Evolutionary conservation across 2,329 filamentous ascomycete species (phyloP), one percentile per base, ranked within the genome.

Genomic region (Nothopassalora personata): DNA sequence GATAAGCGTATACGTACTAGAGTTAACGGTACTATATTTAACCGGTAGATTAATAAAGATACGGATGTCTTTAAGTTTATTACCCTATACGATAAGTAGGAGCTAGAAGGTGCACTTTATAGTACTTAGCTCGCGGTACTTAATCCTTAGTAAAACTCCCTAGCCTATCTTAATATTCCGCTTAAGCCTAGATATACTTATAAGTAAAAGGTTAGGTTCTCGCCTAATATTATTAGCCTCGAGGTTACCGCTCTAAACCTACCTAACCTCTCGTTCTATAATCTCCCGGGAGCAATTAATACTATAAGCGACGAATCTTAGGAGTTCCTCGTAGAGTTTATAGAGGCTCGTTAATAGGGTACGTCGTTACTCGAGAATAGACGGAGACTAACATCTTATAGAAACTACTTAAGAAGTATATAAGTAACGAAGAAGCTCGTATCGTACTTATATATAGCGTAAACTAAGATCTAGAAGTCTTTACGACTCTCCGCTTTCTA

Each of bases 201-300:
- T 5, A 5, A 31, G 5, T 47, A 57, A 5, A 73, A 83, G 5
- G 85, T 87, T 0, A 85, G 89, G 8, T 95, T 95, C 64, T 91
- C 88, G 0, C 91, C 91, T 0, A 96, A 96, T 64, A 81, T 91
- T 0, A 86, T 96, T 0, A 82, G 86, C 0, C 77, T 96, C 0
- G 83, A 91, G 54, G 91, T 96, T 28, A 84, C 84, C 0, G 88
- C 87, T 0, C 88, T 88, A 0, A 80, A 79, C 0, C 80, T 93
- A 0, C 87, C 90, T 0, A 85, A 90, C 5, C 71, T 96, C 0
- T 90, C 87, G 0, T 95, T 96, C 66, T 93, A 90, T 61, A 91
- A 96, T 61, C 79, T 96, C 0, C 91, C 91, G 0, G 91, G 91
- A 0, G 85, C 95, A 0, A 93, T 96, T 61, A 84, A 86, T 19